Conservation (phyloP, 495 filamentous ascomycete species). For the Penicillium roqueforti region DNA sequence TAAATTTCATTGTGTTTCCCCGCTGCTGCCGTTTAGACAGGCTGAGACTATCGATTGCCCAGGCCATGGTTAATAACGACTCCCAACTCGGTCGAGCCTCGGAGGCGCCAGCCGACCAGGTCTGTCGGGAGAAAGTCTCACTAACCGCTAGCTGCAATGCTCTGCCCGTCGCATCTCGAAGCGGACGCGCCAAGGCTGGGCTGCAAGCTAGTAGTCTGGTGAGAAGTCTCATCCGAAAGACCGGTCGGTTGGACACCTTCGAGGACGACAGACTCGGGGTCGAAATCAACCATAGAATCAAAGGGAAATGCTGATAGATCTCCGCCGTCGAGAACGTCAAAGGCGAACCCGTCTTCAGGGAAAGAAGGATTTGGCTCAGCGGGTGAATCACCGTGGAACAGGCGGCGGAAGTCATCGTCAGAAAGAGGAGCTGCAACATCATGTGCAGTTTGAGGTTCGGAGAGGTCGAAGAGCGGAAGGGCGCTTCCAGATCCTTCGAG, state of each 20-base stretch:
- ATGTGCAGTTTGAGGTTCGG: conserved; percentile 38
- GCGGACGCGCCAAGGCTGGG: conserved; percentile 86
- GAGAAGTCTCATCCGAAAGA: conserved; percentile 55
- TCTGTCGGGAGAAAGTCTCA: conserved; percentile 34
- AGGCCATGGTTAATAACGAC: conserved; percentile 44
- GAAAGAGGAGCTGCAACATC: conserved; percentile 53
- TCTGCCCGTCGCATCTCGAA: conserved; percentile 85
- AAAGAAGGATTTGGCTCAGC: conserved; percentile 66
- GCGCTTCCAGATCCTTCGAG: conserved; percentile 54
- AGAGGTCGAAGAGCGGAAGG: conserved; percentile 52
- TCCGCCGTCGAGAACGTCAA: conserved; percentile 56
- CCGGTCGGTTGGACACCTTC: conserved; percentile 47
- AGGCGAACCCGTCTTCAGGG: conserved; percentile 72
- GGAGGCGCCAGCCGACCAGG: conserved; percentile 29
- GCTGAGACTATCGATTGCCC: conserved; percentile 46
- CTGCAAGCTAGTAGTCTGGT: conserved; percentile 69
- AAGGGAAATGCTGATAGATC: conserved; percentile 64
- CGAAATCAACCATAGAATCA: conserved; percentile 82
- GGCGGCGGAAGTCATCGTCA: conserved; percentile 64
- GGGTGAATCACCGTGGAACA: conserved; percentile 68
- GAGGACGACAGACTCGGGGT: conserved; percentile 54
- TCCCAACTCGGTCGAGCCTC: conserved; percentile 41
- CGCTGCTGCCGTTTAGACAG: conserved; percentile 32
- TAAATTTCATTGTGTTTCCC: conserved; percentile 28
- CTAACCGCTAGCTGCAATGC: conserved; percentile 66